phyloP scores from a whole-genome alignment of 768 basidiomycete species.

The Galerina marginata region DNA sequence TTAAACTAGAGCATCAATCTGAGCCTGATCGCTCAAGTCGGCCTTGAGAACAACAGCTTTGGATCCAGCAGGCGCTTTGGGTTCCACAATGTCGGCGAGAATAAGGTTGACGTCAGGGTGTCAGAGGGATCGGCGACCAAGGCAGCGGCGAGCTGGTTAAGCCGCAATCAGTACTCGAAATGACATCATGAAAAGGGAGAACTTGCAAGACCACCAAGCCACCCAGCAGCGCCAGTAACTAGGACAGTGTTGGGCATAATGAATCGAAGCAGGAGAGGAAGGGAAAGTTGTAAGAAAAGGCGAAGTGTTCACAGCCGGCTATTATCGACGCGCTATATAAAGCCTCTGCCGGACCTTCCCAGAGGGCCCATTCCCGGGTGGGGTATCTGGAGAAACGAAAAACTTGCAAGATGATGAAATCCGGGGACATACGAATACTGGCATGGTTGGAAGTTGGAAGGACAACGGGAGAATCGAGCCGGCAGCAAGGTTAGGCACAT shows the following conservation, averaged over 20 bases:
- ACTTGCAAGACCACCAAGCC: constrained; percentile 43
- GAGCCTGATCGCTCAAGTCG: constrained; percentile 43
- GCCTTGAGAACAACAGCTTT: constrained; percentile 41
- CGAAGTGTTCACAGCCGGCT: neutral
- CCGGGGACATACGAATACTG: too few relatives aligned
- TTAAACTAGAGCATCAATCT: constrained; percentile 44
- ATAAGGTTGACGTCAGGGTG: constrained; percentile 51
- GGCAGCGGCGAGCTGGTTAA: constrained; percentile 39
- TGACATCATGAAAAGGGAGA: neutral
- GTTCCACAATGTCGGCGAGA: constrained; percentile 54
- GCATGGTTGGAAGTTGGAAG: too few relatives aligned
- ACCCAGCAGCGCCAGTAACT: constrained; percentile 52
- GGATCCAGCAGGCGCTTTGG: constrained; percentile 35
- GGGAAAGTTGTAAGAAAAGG: neutral
- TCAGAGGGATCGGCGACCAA: constrained; percentile 35
- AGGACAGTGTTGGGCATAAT: constrained; percentile 41
- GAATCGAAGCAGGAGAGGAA: neutral
- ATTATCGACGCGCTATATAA: constrained; percentile 10
- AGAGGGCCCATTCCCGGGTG: too few relatives aligned
- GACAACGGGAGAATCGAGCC: too few relatives aligned
- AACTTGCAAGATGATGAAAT: too few relatives aligned
- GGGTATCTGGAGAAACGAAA: too few relatives aligned
- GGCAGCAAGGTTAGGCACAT: too few relatives aligned
- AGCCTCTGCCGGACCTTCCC: neutral
- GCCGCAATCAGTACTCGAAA: neutral